phyloP scores from a whole-genome alignment of 345 rosid species.

The Citrus australasica region DNA sequence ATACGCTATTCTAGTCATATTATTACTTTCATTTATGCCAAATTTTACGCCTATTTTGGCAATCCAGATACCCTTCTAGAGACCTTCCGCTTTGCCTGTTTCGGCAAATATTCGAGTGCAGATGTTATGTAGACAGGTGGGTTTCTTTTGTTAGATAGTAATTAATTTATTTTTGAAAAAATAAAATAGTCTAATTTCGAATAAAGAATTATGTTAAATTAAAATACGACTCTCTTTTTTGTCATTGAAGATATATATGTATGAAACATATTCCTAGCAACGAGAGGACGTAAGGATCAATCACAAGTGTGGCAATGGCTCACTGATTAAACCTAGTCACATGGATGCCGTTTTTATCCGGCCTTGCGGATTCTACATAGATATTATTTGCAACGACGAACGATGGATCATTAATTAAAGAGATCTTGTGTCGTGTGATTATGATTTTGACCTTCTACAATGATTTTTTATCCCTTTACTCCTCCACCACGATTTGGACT shows the following conservation, averaged over 20 bases:
- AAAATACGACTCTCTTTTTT: not conserved
- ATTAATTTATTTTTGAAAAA: not conserved
- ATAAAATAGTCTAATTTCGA: not conserved
- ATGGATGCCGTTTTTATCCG: slow-evolving; percentile 11
- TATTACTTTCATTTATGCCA: not conserved
- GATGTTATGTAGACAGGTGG: not conserved
- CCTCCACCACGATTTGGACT: too few relatives aligned
- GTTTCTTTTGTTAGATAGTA: slow-evolving; percentile 7
- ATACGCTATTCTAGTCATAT: not conserved
- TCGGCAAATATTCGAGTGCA: slow-evolving; percentile 7
- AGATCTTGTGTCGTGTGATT: not conserved
- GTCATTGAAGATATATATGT: not conserved
- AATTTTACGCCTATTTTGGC: not conserved
- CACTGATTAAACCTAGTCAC: slow-evolving; percentile 10
- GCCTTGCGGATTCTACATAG: not conserved
- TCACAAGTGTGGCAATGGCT: not conserved
- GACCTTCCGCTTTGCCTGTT: slow-evolving; percentile 8
- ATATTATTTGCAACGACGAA: not conserved
- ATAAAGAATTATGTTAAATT: slow-evolving; percentile 2
- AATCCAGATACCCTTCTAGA: not conserved
- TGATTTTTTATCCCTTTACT: too few relatives aligned
- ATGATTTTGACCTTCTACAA: too few relatives aligned
- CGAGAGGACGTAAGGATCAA: slow-evolving; percentile 7
- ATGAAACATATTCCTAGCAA: slow-evolving; percentile 20
- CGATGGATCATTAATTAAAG: not conserved